Conservation (phyloP, 805 yeast genomes). For the Phaffomyces antillensis region DNA sequence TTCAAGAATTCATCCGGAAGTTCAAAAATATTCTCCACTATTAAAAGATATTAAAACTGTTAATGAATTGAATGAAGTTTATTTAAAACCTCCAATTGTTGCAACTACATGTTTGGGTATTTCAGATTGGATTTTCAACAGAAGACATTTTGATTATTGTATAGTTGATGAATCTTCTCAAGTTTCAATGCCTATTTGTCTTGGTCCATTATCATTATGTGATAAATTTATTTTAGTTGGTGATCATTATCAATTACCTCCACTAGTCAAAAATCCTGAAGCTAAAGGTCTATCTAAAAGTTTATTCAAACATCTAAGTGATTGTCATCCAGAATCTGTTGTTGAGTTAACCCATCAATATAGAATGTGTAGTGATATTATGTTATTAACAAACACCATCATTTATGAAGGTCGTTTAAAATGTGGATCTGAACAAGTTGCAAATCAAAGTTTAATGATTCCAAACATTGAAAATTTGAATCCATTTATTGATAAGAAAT, state of each 20-base stretch:
- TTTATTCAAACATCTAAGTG: slow-evolving; percentile 68
- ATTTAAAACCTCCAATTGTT: slow-evolving; percentile 60
- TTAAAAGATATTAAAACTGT: slow-evolving; percentile 32
- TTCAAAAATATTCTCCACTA: slow-evolving; percentile 45
- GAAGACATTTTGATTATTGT: slow-evolving; percentile 76
- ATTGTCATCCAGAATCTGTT: slow-evolving; percentile 65
- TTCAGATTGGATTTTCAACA: slow-evolving; percentile 49
- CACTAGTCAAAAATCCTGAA: slow-evolving; percentile 62
- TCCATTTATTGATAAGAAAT: slow-evolving; percentile 1
- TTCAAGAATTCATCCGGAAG: slow-evolving; percentile 53
- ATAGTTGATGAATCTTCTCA: slow-evolving; percentile 97
- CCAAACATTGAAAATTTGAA: slow-evolving; percentile 28
- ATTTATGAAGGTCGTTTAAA: slow-evolving; percentile 69
- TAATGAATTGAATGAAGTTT: slow-evolving; percentile 40
- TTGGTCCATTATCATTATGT: slow-evolving; percentile 79
- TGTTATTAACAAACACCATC: slow-evolving; percentile 72
- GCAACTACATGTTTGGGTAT: slow-evolving; percentile 87
- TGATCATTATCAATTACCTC: slow-evolving; percentile 91
- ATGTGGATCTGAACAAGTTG: slow-evolving; percentile 66
- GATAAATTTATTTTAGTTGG: slow-evolving; percentile 89
- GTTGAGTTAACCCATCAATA: slow-evolving; percentile 77
- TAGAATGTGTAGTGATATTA: slow-evolving; percentile 87
- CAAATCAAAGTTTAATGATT: slow-evolving; percentile 46
- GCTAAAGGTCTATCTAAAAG: slow-evolving; percentile 67
- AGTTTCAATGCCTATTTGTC: slow-evolving; percentile 80